Evolutionary conservation across 164 flowering plant species (phyloP), one percentile per base, ranked within the genome.

Genomic region (Cinnamomum micranthum): DNA sequence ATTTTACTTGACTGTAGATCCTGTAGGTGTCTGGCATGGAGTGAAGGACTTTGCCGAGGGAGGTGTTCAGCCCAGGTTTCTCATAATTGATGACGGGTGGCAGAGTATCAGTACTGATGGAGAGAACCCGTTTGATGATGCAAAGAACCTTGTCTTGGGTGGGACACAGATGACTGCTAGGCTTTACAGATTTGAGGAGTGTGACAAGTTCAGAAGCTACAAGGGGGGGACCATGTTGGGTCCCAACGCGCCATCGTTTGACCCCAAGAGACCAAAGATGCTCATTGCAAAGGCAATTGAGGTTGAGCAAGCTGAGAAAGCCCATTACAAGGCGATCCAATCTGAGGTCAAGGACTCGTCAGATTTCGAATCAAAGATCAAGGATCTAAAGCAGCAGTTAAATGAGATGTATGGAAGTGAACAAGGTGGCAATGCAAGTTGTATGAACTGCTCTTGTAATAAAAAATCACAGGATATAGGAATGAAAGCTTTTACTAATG

Each of bases 21-120:
- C 98, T 0, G 80, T 71, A 3, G 95, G 97, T 1, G 74, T 92
- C 10, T 89, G 87, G 88, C 91, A 87, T 63, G 75, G 75, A 63
- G 78, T 89, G 23, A 81, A 86, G 24, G 92, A 89, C 1, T 87
- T 93, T 9, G 63, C 67, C 0, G 82, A 86, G 6, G 94, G 88
- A 13, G 97, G 95, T 1, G 23, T 87, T 2, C 33, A 87, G 0
- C 92, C 91, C 12, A 82, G 94, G 77, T 91, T 93, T 51, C 72
- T 93, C 35, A 89, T 93, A 74, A 90, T 93, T 23, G 95, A 93
- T 51, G 95, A 93, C 75, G 97, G 97, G 3, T 92, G 98, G 97
- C 97, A 92, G 66, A 90, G 93, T 74, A 80, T 91, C 65, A 90
- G 80, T 63, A 13, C 77, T 1, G 98, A 93, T 60, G 81, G 78